These are phyloP conservation scores for Desmodesmus armatus DNA, from an alignment of 139 green algal species.

Conservation along the genomic window DNA sequence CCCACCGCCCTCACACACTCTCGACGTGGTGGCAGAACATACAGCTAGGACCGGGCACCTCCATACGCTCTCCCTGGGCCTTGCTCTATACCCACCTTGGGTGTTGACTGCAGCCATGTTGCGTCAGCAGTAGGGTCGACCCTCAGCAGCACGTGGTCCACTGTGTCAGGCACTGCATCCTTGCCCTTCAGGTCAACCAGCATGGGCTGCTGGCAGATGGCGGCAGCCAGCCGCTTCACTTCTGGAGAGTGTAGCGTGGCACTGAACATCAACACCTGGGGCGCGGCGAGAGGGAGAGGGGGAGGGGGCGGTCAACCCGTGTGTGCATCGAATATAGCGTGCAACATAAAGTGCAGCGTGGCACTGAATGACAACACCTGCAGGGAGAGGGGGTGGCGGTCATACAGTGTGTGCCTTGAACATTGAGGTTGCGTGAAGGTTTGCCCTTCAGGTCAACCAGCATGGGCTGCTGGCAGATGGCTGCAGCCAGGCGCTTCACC, in stretches of 20 bases:
- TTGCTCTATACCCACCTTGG: slow-evolving; percentile 52
- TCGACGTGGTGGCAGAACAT: too few relatives aligned
- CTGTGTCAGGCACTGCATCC: slow-evolving; percentile 78
- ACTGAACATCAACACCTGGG: slow-evolving; percentile 84
- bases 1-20: too few relatives aligned
- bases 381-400: too few relatives aligned
- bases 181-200: slow-evolving; percentile 75
- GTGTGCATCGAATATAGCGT: too few relatives aligned
- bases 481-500: slow-evolving; percentile 64
- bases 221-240: slow-evolving; percentile 64
- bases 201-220: slow-evolving; percentile 81
- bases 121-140: slow-evolving; percentile 75
- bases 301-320: too few relatives aligned
- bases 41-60: too few relatives aligned
- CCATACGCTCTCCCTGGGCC: too few relatives aligned
- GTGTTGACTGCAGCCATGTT: slow-evolving; percentile 74
- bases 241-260: slow-evolving; percentile 87
- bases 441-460: slow-evolving; percentile 75
- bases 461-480: slow-evolving; percentile 81
- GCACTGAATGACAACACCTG: neutral
- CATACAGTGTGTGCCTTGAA: too few relatives aligned
- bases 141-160: slow-evolving; percentile 79
- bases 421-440: too few relatives aligned
- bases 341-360: neutral
- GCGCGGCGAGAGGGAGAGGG: too few relatives aligned